Conservation (phyloP, 2,329 filamentous ascomycete genomes). For the Microdochium bolleyi region DNA sequence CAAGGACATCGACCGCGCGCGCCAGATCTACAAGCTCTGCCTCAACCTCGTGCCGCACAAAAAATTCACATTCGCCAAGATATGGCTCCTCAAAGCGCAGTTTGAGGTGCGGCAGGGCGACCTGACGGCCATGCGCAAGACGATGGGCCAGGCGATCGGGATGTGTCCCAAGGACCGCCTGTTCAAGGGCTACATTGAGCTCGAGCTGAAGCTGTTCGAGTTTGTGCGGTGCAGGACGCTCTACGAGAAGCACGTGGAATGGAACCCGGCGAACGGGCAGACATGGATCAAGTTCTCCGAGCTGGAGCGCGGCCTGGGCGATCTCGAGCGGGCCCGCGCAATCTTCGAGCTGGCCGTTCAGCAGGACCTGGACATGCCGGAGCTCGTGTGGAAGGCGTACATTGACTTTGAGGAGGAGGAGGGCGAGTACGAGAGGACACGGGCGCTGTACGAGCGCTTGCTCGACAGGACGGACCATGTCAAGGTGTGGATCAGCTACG, state of each 20-base stretch:
- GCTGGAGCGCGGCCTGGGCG: constrained; percentile 83
- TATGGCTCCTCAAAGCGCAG: constrained; percentile 90
- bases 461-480: constrained; percentile 95
- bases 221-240: constrained; percentile 85
- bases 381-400: constrained; percentile 94
- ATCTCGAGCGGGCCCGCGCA: constrained; percentile 76
- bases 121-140: constrained; percentile 74
- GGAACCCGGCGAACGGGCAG: constrained; percentile 82
- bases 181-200: constrained; percentile 86
- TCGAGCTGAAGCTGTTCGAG: constrained; percentile 90
- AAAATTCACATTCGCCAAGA: constrained; percentile 93
- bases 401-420: constrained; percentile 98
- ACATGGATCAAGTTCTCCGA: constrained; percentile 97
- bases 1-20: constrained; percentile 68
- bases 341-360: constrained; percentile 94
- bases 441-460: constrained; percentile 80
- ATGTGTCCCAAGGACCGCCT: constrained; percentile 95
- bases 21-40: constrained; percentile 87
- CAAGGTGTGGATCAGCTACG: constrained; percentile 98
- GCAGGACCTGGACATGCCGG: constrained; percentile 86
- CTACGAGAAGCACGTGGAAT: constrained; percentile 90
- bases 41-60: constrained; percentile 87
- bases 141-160: constrained; percentile 81
- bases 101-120: constrained; percentile 88
- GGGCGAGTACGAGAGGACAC: constrained; percentile 77